Percentiles rank a stretch among this genome's conserved stretches.
phyloP scores from a whole-genome alignment of 2,329 filamentous ascomycete genomes.

The Didymella keratinophila region DNA sequence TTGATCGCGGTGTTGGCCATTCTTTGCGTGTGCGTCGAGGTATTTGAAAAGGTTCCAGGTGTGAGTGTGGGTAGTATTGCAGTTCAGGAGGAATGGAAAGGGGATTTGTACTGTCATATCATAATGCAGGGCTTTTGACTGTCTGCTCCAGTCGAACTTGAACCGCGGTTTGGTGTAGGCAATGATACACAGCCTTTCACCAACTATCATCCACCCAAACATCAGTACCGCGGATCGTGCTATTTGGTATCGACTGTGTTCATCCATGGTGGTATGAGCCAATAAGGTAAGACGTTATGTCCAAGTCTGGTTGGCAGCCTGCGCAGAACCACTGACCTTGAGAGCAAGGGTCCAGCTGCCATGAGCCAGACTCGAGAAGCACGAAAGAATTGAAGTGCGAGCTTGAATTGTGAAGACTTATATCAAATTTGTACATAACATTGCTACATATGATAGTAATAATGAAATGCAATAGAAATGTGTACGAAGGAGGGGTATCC shows the following conservation, averaged over 20 bases:
- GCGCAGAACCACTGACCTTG: neutral
- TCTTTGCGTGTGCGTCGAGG: neutral
- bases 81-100: neutral
- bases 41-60: neutral
- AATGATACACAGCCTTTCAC: neutral
- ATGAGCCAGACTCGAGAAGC: neutral
- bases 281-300: neutral
- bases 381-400: neutral
- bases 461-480: neutral
- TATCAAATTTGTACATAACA: neutral
- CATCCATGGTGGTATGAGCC: neutral
- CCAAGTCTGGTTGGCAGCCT: slow-evolving; percentile 1
- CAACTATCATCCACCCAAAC: neutral
- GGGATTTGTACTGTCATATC: neutral
- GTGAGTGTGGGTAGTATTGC: neutral
- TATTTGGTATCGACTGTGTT: neutral
- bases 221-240: neutral
- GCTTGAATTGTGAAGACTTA: neutral
- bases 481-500: slow-evolving; percentile 20
- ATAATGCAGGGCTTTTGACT: neutral
- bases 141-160: neutral
- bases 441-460: neutral
- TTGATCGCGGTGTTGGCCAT: neutral
- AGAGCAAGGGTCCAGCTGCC: neutral
- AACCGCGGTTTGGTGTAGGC: neutral